Evolutionary conservation across 257 asterid genomes (phyloP), one percentile per base, ranked within the genome.

Genomic region (Leptodermis oblonga): DNA sequence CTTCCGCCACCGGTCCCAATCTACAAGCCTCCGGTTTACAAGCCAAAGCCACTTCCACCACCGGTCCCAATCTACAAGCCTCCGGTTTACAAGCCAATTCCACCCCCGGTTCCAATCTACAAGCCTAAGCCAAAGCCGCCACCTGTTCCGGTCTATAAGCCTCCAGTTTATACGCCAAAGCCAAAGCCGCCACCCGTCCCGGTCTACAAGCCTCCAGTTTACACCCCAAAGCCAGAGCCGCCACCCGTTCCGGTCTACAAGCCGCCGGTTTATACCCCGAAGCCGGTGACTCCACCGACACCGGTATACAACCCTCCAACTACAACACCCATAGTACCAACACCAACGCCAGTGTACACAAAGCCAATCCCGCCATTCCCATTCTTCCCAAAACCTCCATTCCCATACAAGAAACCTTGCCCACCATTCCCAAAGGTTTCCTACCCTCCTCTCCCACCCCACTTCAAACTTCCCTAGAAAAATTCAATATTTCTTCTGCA

Each of bases 361-460:
- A 71, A 74, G 42, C 86, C 83, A 0, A 45, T 61, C 8, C 82
- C 79, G 37, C 92, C 88, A 0, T 73, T 60, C 26, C 65, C 67
- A 7, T 39, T 39, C 45, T 39, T 39, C 45, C 34, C 34, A 37
- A 62, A 37, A 37, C 68, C 68, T 54, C 46, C 39, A 31, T 62
- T 86, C 68, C 86, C 73, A 2, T 78, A 22, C 1, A 90, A 85
- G 84, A 84, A 83, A 25, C 94, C 96, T 43, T 4, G 77, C 43
- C 97, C 86, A n/a, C 87, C 88, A 5, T 39, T 78, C 43, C 97
- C 86, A 8, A 82, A 84, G 74, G 53, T 48, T 69, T 48, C 80
- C 51, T 78, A 68, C 81, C 92, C 92, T 49, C 90, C 96, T 5
- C 59, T 83, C 37, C 84, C 97, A n/a, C 95, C 96, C 12, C 28